phyloP scores from a whole-genome alignment of 2,329 filamentous ascomycete species.

The Tolypocladium cylindrosporum region DNA sequence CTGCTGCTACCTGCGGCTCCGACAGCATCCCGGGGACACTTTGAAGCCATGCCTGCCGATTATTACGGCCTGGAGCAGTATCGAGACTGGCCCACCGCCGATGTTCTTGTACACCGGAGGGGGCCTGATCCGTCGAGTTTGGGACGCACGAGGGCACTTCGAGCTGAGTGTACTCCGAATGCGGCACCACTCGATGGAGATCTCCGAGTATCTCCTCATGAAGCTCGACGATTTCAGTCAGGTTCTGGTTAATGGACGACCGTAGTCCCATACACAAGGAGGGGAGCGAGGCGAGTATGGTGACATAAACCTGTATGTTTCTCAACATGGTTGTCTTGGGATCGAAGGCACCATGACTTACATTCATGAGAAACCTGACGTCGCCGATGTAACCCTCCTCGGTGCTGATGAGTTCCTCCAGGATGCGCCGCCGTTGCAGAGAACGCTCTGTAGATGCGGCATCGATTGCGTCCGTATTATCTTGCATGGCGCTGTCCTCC shows the following conservation, averaged over 20 bases:
- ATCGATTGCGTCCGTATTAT: slow-evolving; percentile 46
- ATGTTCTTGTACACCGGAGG: slow-evolving; percentile 18
- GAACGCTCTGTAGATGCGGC: slow-evolving; percentile 61
- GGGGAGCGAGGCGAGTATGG: slow-evolving; percentile 62
- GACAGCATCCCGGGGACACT: slow-evolving; percentile 41
- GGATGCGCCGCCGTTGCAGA: slow-evolving; percentile 63
- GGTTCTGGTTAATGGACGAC: slow-evolving; percentile 66
- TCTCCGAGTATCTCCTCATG: slow-evolving; percentile 75
- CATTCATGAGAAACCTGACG: slow-evolving; percentile 76
- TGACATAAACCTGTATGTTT: slow-evolving; percentile 54
- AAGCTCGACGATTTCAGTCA: slow-evolving; percentile 69
- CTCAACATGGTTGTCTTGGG: slow-evolving; percentile 8
- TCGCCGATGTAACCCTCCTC: slow-evolving; percentile 87
- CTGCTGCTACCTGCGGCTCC: slow-evolving; percentile 48
- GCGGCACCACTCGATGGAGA: slow-evolving; percentile 60
- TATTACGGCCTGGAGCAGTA: slow-evolving; percentile 30
- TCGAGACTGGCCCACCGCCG: slow-evolving; percentile 39
- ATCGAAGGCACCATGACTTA: slow-evolving; percentile 27
- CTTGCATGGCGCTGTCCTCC: slow-evolving; percentile 54
- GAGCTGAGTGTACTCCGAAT: slow-evolving; percentile 50
- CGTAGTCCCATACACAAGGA: slow-evolving; percentile 54
- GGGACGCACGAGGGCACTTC: slow-evolving; percentile 6
- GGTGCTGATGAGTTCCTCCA: slow-evolving; percentile 78
- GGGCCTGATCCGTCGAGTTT: slow-evolving; percentile 3
- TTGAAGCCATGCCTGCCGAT: slow-evolving; percentile 30